Evolutionary conservation across 371 early-diverging fungal species (phyloP).

Genomic region (Circinella umbellata): DNA sequence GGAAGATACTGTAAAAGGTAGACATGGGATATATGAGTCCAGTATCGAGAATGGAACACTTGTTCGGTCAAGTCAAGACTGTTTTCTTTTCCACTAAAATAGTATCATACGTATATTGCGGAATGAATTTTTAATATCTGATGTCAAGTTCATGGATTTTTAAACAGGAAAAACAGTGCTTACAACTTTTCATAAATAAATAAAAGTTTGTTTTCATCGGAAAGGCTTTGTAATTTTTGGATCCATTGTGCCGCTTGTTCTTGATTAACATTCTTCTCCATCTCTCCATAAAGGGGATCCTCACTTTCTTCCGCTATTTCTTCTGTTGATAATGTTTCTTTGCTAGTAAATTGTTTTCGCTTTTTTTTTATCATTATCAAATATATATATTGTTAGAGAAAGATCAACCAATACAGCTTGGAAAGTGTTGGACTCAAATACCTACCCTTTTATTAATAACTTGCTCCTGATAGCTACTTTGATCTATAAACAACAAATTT

Average conservation of each 20-base stretch:
- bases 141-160: background rate
- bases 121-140: background rate
- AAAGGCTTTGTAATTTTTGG: background rate
- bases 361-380: background rate
- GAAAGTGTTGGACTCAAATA: background rate
- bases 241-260: background rate
- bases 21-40: background rate
- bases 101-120: background rate
- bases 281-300: too few relatives aligned
- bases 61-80: background rate
- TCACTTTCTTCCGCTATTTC: too few relatives aligned
- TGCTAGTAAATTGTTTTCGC: background rate
- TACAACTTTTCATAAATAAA: background rate
- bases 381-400: background rate
- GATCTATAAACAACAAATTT: background rate
- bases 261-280: background rate
- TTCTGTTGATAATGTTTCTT: background rate
- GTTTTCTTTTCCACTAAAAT: constrained; percentile 2
- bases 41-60: background rate
- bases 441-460: background rate
- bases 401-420: background rate
- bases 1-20: too few relatives aligned
- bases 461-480: background rate
- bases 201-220: background rate
- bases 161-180: background rate